Conservation (phyloP, 2,329 filamentous ascomycete genomes). For the Ascochyta rabiei region DNA sequence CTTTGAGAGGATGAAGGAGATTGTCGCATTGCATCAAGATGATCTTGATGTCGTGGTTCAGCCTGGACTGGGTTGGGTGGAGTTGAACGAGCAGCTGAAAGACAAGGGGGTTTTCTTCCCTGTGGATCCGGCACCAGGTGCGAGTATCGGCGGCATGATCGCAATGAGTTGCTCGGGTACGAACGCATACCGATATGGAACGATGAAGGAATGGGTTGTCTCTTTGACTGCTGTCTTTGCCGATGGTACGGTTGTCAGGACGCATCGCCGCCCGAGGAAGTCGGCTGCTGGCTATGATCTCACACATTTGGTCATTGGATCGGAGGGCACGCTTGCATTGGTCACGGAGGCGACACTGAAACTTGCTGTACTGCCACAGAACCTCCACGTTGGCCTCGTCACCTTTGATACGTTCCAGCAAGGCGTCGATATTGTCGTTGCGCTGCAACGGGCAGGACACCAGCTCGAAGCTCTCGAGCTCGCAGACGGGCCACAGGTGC, state of each 20-base stretch:
- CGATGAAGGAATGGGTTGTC: slow-evolving; percentile 91
- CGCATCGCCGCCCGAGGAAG: slow-evolving; percentile 83
- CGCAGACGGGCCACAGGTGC: slow-evolving; percentile 85
- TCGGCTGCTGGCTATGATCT: slow-evolving; percentile 90
- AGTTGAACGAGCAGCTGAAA: slow-evolving; percentile 73
- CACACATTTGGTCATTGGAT: slow-evolving; percentile 85
- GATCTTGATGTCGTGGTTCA: slow-evolving; percentile 62
- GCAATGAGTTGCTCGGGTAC: slow-evolving; percentile 75
- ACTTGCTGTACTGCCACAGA: slow-evolving; percentile 76
- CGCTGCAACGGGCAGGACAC: slow-evolving; percentile 76
- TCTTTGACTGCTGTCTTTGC: slow-evolving; percentile 84
- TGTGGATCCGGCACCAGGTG: slow-evolving; percentile 88
- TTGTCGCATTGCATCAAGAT: slow-evolving; percentile 80
- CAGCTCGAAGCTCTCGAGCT: slow-evolving; percentile 90
- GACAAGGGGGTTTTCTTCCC: slow-evolving; percentile 81
- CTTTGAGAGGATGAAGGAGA: slow-evolving; percentile 79
- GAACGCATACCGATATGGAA: slow-evolving; percentile 90
- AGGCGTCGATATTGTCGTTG: slow-evolving; percentile 77
- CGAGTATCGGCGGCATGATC: slow-evolving; percentile 84
- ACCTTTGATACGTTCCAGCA: slow-evolving; percentile 68
- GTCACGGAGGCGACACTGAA: slow-evolving; percentile 90
- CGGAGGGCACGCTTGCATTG: slow-evolving; percentile 87
- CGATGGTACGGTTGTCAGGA: slow-evolving; percentile 86
- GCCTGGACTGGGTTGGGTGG: slow-evolving; percentile 79
- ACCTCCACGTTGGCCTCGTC: slow-evolving; percentile 76